A percentile compares a stretch with the other conserved stretches of the same genome.
Evolutionary conservation across 805 yeast genomes (phyloP).

Genomic region (Wickerhamomyces rabaulensis): DNA sequence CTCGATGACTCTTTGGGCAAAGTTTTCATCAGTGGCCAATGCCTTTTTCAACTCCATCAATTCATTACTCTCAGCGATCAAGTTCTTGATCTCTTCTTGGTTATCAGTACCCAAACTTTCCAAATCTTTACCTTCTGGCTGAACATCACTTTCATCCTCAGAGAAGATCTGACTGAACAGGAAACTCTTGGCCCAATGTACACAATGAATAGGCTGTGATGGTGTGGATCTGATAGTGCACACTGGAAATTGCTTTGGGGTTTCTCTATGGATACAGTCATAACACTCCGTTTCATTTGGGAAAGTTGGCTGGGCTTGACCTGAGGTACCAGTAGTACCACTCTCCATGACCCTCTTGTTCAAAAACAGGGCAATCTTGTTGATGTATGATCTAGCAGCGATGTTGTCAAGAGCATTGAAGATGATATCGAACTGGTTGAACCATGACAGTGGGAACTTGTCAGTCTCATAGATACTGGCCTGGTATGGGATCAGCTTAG

Average conservation of each 20-base stretch:
- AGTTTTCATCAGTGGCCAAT: slow-evolving; percentile 25
- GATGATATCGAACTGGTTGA: slow-evolving; percentile 65
- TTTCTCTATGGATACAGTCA: slow-evolving; percentile 81
- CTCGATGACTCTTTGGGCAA: slow-evolving; percentile 40
- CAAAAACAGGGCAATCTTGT: slow-evolving; percentile 70
- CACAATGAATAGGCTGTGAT: slow-evolving; percentile 90
- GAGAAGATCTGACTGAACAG: slow-evolving; percentile 77
- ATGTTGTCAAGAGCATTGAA: slow-evolving; percentile 93
- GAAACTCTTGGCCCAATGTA: slow-evolving; percentile 96
- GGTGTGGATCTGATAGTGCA: slow-evolving; percentile 98
- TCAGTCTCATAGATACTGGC: slow-evolving; percentile 81
- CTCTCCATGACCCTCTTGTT: slow-evolving; percentile 80
- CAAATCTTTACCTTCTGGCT: slow-evolving; percentile 28
- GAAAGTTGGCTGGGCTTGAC: slow-evolving; percentile 88
- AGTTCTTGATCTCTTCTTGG: slow-evolving; percentile 56
- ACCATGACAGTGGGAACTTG: slow-evolving; percentile 73
- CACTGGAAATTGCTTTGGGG: slow-evolving; percentile 90
- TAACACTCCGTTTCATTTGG: slow-evolving; percentile 87
- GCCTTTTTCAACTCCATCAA: slow-evolving; percentile 42
- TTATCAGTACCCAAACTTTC: slow-evolving; percentile 57
- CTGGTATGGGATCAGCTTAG: slow-evolving; percentile 72
- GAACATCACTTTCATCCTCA: slow-evolving; percentile 32
- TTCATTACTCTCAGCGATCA: slow-evolving; percentile 65
- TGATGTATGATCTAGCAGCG: slow-evolving; percentile 89
- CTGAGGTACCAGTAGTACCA: slow-evolving; percentile 93